Conservation (phyloP, 2,329 filamentous ascomycete species). For the Talaromyces sp. region DNA sequence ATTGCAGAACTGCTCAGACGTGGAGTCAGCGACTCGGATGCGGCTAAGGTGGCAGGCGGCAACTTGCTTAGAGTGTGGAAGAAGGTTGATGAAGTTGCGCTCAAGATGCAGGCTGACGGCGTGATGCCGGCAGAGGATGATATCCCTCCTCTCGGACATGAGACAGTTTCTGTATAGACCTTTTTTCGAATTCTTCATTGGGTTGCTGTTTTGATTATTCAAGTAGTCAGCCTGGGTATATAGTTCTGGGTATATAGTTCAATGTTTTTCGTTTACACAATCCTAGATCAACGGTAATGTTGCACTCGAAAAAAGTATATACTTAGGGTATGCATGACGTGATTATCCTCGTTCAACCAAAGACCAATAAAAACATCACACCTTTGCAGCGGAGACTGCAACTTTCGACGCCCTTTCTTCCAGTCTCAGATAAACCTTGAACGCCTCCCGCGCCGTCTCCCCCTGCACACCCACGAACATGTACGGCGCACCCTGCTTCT, state of each 20-base stretch:
- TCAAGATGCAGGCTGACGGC: constrained; percentile 58
- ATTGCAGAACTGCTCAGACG: constrained; percentile 69
- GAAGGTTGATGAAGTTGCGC: constrained; percentile 69
- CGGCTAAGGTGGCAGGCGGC: constrained; percentile 68
- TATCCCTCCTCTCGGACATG: constrained; percentile 17
- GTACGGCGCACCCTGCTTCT: constrained; percentile 20
- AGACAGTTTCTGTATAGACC: not conserved
- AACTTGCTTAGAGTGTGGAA: constrained; percentile 83
- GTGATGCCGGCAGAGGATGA: constrained; percentile 45
- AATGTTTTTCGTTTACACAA: not conserved
- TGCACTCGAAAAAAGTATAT: not conserved
- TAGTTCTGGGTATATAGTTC: not conserved
- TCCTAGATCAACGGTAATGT: not conserved
- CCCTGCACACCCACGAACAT: constrained; percentile 25
- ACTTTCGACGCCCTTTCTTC: not conserved
- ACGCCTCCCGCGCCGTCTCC: constrained; percentile 19
- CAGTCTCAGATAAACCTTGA: constrained; percentile 6
- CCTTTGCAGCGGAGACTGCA: not conserved
- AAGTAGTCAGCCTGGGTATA: too few species aligned
- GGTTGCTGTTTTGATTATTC: too few species aligned
- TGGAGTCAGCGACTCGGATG: constrained; percentile 71
- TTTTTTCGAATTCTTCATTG: not conserved
- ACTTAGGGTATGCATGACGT: not conserved
- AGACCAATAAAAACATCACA: not conserved
- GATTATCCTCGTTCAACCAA: not conserved